These are phyloP conservation scores for Tetracentron sinense DNA, from an alignment of 164 flowering plant genomes.

Conservation along the genomic window DNA sequence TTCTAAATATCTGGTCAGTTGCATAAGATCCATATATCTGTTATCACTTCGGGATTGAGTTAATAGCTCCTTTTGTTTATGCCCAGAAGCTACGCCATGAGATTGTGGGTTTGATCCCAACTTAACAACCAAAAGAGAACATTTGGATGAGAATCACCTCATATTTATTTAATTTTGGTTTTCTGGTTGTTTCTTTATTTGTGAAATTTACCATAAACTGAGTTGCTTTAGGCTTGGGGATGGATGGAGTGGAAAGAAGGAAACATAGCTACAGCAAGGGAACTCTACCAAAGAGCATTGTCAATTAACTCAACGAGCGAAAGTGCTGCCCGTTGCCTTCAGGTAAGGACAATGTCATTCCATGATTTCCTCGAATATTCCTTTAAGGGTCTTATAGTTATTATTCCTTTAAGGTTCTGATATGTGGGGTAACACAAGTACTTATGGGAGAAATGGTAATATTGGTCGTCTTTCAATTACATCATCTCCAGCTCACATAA, in stretches of 20 bases:
- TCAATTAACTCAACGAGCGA: constrained; percentile 68
- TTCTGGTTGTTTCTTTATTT: not conserved
- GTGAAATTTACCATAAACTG: constrained; percentile 6
- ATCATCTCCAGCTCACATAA: too few relatives aligned
- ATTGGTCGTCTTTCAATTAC: too few relatives aligned
- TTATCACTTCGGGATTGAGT: not conserved
- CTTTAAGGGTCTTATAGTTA: too few relatives aligned
- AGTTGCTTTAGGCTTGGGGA: constrained; percentile 82
- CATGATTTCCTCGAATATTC: not conserved
- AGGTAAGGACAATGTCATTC: constrained; percentile 35
- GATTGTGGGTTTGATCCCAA: not conserved
- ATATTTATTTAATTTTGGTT: not conserved
- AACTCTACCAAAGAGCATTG: constrained; percentile 73
- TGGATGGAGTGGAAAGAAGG: constrained; percentile 99
- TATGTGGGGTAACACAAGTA: not conserved
- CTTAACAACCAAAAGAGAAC: not conserved
- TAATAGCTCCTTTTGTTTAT: too few relatives aligned
- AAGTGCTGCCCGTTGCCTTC: constrained; percentile 96
- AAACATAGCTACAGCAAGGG: constrained; percentile 66
- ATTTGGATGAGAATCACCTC: not conserved
- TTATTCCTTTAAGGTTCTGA: not conserved
- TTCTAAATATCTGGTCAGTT: not conserved
- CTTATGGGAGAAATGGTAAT: not conserved
- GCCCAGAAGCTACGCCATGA: not conserved
- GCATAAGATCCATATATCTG: not conserved